Conservation (phyloP, 2,329 filamentous ascomycete species). For the Talaromyces amestolkiae region DNA sequence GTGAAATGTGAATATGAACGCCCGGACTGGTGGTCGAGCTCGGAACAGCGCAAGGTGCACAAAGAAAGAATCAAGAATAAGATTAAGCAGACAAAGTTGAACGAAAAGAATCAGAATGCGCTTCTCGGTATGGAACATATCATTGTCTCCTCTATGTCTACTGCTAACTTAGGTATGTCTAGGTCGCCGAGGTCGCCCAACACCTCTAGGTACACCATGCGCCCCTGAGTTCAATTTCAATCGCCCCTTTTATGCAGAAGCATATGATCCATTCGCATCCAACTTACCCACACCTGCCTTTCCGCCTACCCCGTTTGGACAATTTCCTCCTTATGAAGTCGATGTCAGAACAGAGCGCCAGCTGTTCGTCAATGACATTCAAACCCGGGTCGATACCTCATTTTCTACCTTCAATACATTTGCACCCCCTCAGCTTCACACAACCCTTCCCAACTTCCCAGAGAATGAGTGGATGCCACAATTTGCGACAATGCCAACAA, state of each 20-base stretch:
- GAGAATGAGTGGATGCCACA: constrained; percentile 67
- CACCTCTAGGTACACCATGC: constrained; percentile 77
- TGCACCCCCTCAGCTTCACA: constrained; percentile 70
- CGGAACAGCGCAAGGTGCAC: constrained; percentile 76
- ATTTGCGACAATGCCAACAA: constrained; percentile 60
- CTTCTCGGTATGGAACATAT: too few species aligned
- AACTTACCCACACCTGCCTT: constrained; percentile 54
- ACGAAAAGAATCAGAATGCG: constrained; percentile 72
- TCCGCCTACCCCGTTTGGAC: constrained; percentile 55
- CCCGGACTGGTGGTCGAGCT: constrained; percentile 96
- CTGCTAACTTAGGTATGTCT: constrained; percentile 24
- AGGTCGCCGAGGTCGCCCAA: constrained; percentile 70
- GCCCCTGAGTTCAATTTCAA: constrained; percentile 65
- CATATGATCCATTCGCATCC: constrained; percentile 42
- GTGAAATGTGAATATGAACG: constrained; percentile 94
- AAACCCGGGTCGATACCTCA: constrained; percentile 78
- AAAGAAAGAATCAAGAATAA: constrained; percentile 96
- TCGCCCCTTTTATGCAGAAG: constrained; percentile 57
- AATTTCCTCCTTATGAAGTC: constrained; percentile 78
- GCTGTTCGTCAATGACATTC: constrained; percentile 88
- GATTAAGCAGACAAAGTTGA: constrained; percentile 94
- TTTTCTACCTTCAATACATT: constrained; percentile 93
- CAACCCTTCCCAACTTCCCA: constrained; percentile 62
- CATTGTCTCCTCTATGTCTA: too few species aligned
- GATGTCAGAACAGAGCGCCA: constrained; percentile 95